A percentile compares a stretch with the other conserved stretches of the same genome.
Evolutionary conservation across 2,329 filamentous ascomycete genomes (phyloP).

Genomic region (Zasmidium angulare): DNA sequence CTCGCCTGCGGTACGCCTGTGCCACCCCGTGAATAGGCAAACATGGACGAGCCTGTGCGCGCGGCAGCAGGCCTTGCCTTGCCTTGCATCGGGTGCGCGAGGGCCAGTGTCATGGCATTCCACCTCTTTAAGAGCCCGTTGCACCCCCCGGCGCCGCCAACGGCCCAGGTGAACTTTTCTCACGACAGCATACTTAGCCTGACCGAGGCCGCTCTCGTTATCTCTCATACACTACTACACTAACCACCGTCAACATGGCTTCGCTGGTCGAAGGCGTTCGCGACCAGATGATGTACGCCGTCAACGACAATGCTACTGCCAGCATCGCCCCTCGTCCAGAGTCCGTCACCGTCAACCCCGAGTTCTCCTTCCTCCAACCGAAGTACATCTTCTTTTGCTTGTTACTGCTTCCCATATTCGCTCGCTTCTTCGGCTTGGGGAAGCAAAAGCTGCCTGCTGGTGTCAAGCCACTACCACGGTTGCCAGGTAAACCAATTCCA

Average conservation of each 20-base stretch:
- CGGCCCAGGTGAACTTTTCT: not conserved
- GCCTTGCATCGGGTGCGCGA: too few relatives aligned
- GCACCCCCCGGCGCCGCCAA: not conserved
- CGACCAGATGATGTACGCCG: not conserved
- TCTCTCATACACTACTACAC: too few relatives aligned
- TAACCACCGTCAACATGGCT: not conserved
- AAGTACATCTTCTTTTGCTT: not conserved
- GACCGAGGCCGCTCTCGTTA: not conserved
- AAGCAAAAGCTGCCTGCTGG: conserved; percentile 27
- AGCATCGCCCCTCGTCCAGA: not conserved
- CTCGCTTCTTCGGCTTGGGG: conserved; percentile 8
- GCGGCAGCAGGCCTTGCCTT: too few relatives aligned
- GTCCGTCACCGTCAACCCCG: not conserved
- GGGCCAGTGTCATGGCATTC: not conserved
- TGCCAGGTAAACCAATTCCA: conserved; percentile 20
- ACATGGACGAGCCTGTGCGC: too few relatives aligned
- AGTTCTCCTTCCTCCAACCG: conserved; percentile 6
- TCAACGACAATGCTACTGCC: conserved; percentile 1
- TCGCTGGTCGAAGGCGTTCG: not conserved
- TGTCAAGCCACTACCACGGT: conserved; percentile 27
- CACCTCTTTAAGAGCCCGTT: not conserved
- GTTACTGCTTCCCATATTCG: not conserved
- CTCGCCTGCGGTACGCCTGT: not conserved
- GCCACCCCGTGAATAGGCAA: not conserved
- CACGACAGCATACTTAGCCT: not conserved